A percentile compares a stretch with the other conserved stretches of the same genome.
These are phyloP conservation scores for Veloporphyrellus conicus DNA, from an alignment of 1,284 basidiomycete genomes.

Conservation along the genomic window DNA sequence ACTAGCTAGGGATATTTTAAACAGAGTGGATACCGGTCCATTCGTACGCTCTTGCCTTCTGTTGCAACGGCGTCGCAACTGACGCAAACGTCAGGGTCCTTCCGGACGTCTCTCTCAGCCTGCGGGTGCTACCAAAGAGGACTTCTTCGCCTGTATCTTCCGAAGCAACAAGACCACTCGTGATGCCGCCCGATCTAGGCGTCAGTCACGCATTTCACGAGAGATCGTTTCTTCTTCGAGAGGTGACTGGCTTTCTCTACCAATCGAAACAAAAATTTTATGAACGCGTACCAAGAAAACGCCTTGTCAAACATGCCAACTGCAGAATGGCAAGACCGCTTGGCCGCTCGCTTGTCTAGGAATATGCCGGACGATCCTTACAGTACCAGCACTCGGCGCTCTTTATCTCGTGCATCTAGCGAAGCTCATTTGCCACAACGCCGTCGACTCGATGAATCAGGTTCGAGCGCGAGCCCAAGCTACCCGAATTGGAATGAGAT, in stretches of 20 bases:
- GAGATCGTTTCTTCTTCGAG: constrained; percentile 68
- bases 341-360: constrained; percentile 51
- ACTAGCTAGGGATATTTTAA: constrained; percentile 66
- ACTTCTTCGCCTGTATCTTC: constrained; percentile 69
- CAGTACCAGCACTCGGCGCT: constrained; percentile 16
- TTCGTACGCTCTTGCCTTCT: constrained; percentile 45
- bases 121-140: constrained; percentile 54
- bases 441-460: constrained; percentile 37
- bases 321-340: constrained; percentile 71
- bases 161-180: constrained; percentile 51
- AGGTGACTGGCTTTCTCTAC: constrained; percentile 37
- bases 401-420: constrained; percentile 14
- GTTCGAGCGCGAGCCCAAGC: constrained; percentile 6
- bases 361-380: constrained; percentile 19
- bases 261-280: constrained; percentile 4
- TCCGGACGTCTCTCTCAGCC: constrained; percentile 52
- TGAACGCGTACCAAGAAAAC: constrained; percentile 42
- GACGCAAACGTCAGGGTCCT: constrained; percentile 49
- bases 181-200: constrained; percentile 61
- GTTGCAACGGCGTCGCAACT: constrained; percentile 5
- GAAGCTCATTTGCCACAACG: constrained; percentile 40
- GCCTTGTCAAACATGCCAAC: constrained; percentile 61
- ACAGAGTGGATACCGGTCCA: constrained; percentile 69
- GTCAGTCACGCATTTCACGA: constrained; percentile 70
- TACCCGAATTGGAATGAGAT: constrained; percentile 49